These are phyloP conservation scores for Monilinia fructicola DNA, from an alignment of 2,329 filamentous ascomycete genomes.

Conservation along the genomic window DNA sequence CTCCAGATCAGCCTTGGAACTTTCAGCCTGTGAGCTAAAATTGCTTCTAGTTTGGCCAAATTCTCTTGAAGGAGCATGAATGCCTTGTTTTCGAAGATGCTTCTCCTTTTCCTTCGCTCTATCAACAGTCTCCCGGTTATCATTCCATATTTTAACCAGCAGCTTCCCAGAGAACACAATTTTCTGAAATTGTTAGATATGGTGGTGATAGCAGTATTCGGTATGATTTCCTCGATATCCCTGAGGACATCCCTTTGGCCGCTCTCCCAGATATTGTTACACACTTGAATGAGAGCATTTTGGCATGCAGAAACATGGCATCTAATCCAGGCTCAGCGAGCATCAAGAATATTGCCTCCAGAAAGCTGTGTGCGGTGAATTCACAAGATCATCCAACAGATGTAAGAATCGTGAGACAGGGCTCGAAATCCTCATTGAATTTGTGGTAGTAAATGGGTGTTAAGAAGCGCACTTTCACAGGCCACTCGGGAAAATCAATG, in stretches of 20 bases:
- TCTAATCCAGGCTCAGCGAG: background rate
- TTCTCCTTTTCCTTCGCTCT: background rate
- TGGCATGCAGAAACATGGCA: background rate
- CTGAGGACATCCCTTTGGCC: background rate
- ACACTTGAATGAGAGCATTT: background rate
- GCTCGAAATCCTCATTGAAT: too few relatives aligned
- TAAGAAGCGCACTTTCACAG: constrained; percentile 4
- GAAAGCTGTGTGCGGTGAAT: too few relatives aligned
- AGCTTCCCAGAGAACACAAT: background rate
- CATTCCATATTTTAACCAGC: too few relatives aligned
- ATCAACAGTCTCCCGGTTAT: too few relatives aligned
- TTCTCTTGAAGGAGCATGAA: too few relatives aligned
- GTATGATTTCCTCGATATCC: background rate
- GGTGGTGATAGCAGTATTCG: background rate
- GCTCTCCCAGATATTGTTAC: background rate
- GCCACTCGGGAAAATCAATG: background rate
- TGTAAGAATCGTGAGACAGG: too few relatives aligned
- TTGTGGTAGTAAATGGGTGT: constrained; percentile 1
- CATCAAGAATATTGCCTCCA: background rate
- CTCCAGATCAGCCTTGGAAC: too few relatives aligned
- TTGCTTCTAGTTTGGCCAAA: too few relatives aligned
- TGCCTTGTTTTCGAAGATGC: too few relatives aligned
- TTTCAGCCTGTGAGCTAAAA: too few relatives aligned
- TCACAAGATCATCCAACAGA: too few relatives aligned
- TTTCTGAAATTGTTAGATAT: background rate